Evolutionary conservation across 2,329 filamentous ascomycete genomes (phyloP).

Genomic region (Botrytis sinoallii): DNA sequence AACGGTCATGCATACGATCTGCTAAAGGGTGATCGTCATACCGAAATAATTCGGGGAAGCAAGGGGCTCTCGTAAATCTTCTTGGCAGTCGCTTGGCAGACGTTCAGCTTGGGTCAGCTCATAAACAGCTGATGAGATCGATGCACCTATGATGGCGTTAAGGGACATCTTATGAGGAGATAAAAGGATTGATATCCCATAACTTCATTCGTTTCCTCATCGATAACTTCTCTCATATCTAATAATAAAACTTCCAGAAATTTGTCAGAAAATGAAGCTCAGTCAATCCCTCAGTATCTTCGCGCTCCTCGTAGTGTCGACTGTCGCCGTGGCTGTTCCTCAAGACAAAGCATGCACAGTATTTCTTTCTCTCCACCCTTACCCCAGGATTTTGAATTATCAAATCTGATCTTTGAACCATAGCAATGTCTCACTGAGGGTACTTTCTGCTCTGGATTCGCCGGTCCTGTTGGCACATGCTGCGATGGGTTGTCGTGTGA

Average conservation of each 20-base stretch:
- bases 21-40: not conserved
- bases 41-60: not conserved
- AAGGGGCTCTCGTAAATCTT: constrained; percentile 13
- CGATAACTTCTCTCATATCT: not conserved
- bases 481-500: constrained; percentile 1
- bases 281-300: constrained; percentile 5
- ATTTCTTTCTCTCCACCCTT: not conserved
- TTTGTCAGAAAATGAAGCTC: constrained; percentile 11
- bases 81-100: constrained; percentile 16
- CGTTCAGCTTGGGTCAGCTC: constrained; percentile 7
- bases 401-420: not conserved
- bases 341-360: not conserved
- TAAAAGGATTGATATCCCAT: not conserved
- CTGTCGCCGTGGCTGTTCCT: not conserved
- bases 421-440: constrained; percentile 2
- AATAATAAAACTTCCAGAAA: not conserved
- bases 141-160: not conserved
- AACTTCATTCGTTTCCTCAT: not conserved
- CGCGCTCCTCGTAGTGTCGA: not conserved
- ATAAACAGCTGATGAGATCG: constrained; percentile 13
- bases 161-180: not conserved
- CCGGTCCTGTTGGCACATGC: constrained; percentile 9
- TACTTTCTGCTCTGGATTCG: constrained; percentile 7
- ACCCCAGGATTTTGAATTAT: not conserved
- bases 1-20: not conserved